phyloP scores from a whole-genome alignment of 208 protist species.

The Leishmania turanica region DNA sequence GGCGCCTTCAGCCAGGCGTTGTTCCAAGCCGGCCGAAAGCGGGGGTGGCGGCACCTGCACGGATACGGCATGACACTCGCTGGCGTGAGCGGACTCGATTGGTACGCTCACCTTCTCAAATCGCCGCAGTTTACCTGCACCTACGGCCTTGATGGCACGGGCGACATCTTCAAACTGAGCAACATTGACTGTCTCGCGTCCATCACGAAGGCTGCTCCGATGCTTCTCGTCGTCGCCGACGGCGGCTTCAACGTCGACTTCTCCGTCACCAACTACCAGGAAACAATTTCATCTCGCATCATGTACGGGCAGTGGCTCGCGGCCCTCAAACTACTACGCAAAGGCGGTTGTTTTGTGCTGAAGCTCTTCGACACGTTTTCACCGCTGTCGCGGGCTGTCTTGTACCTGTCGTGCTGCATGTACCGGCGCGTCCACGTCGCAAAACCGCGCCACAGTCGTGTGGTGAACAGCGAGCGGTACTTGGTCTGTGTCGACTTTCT shows the following conservation, averaged over 20 bases:
- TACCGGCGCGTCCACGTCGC: constrained; percentile 86
- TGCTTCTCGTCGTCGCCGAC: constrained; percentile 90
- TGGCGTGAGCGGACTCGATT: constrained; percentile 66
- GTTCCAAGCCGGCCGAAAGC: constrained; percentile 36
- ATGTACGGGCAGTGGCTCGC: constrained; percentile 85
- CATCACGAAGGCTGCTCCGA: constrained; percentile 28
- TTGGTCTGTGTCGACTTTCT: constrained; percentile 69
- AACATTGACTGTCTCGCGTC: constrained; percentile 82
- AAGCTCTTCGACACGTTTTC: constrained; percentile 94
- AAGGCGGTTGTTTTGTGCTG: constrained; percentile 80
- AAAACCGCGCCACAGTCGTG: constrained; percentile 90
- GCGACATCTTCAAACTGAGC: constrained; percentile 75
- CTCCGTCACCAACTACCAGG: constrained; percentile 82
- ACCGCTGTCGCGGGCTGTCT: constrained; percentile 64
- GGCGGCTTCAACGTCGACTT: constrained; percentile 84
- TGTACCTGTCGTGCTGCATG: constrained; percentile 85
- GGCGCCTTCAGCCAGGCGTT: constrained; percentile 89
- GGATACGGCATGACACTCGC: constrained; percentile 90
- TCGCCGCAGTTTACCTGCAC: constrained; percentile 56
- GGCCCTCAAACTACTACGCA: constrained; percentile 69
- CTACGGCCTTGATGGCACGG: constrained; percentile 87
- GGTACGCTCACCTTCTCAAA: constrained; percentile 73
- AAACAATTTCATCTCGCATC: constrained; percentile 89
- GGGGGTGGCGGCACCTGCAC: constrained; percentile 45
- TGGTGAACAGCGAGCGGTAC: constrained; percentile 93